Base-by-base conservation (phyloP, 2,329 filamentous ascomycete species). In the Epichloe sp. region DNA sequence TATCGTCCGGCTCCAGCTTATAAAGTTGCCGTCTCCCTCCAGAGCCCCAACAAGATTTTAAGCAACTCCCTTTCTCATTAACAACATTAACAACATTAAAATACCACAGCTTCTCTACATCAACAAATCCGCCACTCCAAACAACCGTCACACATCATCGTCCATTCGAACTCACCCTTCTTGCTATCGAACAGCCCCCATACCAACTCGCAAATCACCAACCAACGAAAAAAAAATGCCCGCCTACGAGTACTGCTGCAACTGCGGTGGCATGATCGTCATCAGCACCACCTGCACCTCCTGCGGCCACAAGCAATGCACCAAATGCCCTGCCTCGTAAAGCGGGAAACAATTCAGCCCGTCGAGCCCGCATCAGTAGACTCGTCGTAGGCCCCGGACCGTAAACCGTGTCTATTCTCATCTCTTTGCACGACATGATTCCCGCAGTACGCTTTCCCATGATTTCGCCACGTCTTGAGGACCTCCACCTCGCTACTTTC, bases 211-310 rank as follows among this genome's bases (percentile, higher is more conserved):
- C 34, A 34, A 48, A 11, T 10, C 15, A 48, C 47, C 19, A 17
- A 23, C 21, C 17, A 19, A 19, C 35, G 1, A 23, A 23, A 23
- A 23, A 23, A 23, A 23, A 23, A 73, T 73, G 71, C 67, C 70
- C 61, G 65, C 68, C 58, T 72, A 70, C 58, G 71, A 72, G 58
- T 74, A 75, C 66, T 78, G 75, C 71, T 77, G 75, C 71, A 64
- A 75, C 60, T 78, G 75, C 67, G 72, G 72, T 58, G 65, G 69
- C 65, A 74, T 77, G 66, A 75, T 78, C 58, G 75, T 77, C 68
- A 78, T 78, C 67, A 77, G 73, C 71, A 74, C 66, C 62, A 71
- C 68, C 49, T 78, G 75, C 69, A 68, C 64, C 54, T 66, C 68
- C 59, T 78, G 75, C 62, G 66, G 68, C 48, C 75, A 78, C 67